These are phyloP conservation scores for Talaromyces sp. DNA, from an alignment of 2,329 filamentous ascomycete genomes.

Conservation along the genomic window DNA sequence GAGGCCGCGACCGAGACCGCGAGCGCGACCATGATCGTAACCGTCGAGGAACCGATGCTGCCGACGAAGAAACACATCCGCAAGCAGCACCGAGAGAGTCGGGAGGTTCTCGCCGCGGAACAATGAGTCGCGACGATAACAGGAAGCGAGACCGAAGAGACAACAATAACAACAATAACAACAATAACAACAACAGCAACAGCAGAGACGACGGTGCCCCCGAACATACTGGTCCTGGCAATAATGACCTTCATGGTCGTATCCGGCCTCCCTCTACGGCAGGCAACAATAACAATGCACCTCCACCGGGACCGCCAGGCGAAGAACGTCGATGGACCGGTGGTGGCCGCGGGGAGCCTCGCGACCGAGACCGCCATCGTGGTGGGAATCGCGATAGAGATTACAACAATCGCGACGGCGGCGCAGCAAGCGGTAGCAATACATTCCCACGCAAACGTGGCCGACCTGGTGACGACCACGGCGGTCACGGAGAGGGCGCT, in stretches of 20 bases:
- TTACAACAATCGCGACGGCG: slow-evolving; percentile 29
- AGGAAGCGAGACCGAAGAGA: slow-evolving; percentile 32
- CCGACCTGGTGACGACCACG: slow-evolving; percentile 31
- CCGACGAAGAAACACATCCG: slow-evolving; percentile 19
- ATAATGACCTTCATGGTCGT: slow-evolving; percentile 29
- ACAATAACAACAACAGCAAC: too few species aligned
- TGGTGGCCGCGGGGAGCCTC: slow-evolving; percentile 26
- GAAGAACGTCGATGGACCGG: slow-evolving; percentile 33
- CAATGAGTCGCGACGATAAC: slow-evolving; percentile 30
- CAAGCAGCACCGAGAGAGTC: slow-evolving; percentile 28
- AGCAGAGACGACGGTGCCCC: slow-evolving; percentile 24
- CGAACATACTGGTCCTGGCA: slow-evolving; percentile 16
- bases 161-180: too few species aligned
- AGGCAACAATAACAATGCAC: slow-evolving; percentile 22
- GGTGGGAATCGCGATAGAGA: slow-evolving; percentile 25
- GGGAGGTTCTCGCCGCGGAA: slow-evolving; percentile 22
- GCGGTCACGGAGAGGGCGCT: slow-evolving; percentile 22
- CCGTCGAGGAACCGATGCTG: slow-evolving; percentile 27
- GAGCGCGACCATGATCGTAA: slow-evolving; percentile 32
- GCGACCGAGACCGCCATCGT: slow-evolving; percentile 30
- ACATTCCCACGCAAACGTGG: slow-evolving; percentile 33
- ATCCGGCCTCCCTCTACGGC: slow-evolving; percentile 30
- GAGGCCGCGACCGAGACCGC: slow-evolving; percentile 23
- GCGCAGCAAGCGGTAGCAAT: slow-evolving; percentile 26
- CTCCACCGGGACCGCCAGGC: slow-evolving; percentile 22